These are phyloP conservation scores for Nannochloropsis granulata DNA, from an alignment of 108 stramenopile species.

Conservation along the genomic window DNA sequence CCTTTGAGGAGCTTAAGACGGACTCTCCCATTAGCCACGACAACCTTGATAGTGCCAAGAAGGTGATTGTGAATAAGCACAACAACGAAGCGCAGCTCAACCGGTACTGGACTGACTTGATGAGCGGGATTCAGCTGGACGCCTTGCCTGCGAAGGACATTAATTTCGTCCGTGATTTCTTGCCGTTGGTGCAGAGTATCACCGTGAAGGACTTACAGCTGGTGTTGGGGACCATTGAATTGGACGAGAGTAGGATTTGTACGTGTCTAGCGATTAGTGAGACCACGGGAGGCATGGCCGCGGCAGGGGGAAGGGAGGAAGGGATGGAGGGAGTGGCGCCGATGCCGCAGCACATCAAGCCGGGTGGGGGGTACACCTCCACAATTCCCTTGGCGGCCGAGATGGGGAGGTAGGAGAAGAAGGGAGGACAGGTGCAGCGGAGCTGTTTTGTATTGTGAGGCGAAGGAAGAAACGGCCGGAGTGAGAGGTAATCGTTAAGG, in stretches of 20 bases:
- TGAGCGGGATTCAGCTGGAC: constrained; percentile 85
- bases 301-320: neutral
- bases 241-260: constrained; percentile 54
- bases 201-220: constrained; percentile 69
- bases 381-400: neutral
- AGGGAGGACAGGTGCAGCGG: no score
- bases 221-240: constrained; percentile 52
- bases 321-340: neutral
- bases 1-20: neutral
- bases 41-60: constrained; percentile 81
- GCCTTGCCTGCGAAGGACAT: constrained; percentile 75
- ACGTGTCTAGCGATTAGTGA: constrained; percentile 25
- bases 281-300: neutral
- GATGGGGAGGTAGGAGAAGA: neutral
- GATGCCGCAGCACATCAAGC: neutral
- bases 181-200: constrained; percentile 68
- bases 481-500: no score
- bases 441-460: no score
- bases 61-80: constrained; percentile 78
- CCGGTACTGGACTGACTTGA: constrained; percentile 70
- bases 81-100: constrained; percentile 70
- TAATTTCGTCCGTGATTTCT: constrained; percentile 66
- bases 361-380: neutral
- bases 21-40: constrained; percentile 33
- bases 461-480: no score